A percentile compares a stretch with the other conserved stretches of the same genome.
phyloP scores from a whole-genome alignment of 495 filamentous ascomycete species.

The Sordaria brevicollis region DNA sequence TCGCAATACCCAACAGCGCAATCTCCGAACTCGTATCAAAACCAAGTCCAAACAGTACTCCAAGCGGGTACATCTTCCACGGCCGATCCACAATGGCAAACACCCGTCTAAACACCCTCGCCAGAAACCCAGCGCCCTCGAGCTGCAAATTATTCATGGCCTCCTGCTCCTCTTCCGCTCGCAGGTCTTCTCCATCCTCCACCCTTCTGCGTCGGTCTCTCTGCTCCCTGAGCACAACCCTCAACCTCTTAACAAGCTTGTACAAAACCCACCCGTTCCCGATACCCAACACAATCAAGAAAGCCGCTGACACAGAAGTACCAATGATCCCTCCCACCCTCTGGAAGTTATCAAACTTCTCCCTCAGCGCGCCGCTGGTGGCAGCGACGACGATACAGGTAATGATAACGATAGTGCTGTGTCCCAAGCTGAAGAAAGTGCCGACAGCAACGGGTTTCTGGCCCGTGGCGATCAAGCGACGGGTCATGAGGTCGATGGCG shows the following conservation, averaged over 20 bases:
- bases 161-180: conserved; percentile 18
- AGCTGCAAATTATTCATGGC: conserved; percentile 54
- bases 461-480: conserved; percentile 77
- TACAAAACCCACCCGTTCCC: conserved; percentile 80
- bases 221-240: conserved; percentile 40
- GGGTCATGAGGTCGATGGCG: conserved; percentile 92
- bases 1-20: conserved; percentile 81
- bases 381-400: conserved; percentile 89
- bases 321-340: conserved; percentile 81
- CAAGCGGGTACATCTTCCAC: conserved; percentile 97
- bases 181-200: conserved; percentile 7
- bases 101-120: conserved; percentile 57
- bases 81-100: conserved; percentile 81
- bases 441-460: conserved; percentile 86
- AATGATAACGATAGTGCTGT: conserved; percentile 86
- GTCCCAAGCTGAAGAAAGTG: conserved; percentile 90
- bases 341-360: conserved; percentile 68
- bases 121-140: conserved; percentile 67
- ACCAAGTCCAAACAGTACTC: conserved; percentile 82
- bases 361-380: conserved; percentile 70
- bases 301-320: conserved; percentile 69
- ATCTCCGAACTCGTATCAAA: conserved; percentile 97
- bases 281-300: conserved; percentile 71
- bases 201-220: conserved; percentile 9
- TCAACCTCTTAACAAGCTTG: conserved; percentile 59